A percentile compares a stretch with the other conserved stretches of the same genome.
Evolutionary conservation across 2,329 filamentous ascomycete genomes (phyloP).

Genomic region (Trichoderma lentiforme): DNA sequence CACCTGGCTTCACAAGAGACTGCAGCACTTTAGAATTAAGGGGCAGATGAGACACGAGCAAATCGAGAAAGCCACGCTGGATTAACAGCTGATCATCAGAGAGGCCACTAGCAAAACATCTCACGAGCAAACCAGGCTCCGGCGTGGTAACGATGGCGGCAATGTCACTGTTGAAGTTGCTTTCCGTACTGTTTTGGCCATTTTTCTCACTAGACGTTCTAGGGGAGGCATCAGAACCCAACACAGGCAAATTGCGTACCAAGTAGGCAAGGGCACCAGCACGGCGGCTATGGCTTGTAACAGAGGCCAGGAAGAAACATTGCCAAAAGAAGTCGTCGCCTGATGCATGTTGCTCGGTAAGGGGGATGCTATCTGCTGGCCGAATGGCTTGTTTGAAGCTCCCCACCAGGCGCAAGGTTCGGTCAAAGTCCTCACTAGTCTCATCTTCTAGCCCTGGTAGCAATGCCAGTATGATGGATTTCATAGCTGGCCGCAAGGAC

Average conservation of each 20-base stretch:
- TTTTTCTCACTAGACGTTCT: conserved; percentile 12
- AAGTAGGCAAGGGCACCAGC: conserved; percentile 87
- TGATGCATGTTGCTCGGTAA: conserved; percentile 51
- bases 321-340: conserved; percentile 96
- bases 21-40: conserved; percentile 80
- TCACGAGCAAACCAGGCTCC: conserved; percentile 84
- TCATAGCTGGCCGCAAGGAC: conserved; percentile 80
- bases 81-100: conserved; percentile 85
- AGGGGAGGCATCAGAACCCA: conserved; percentile 24
- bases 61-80: conserved; percentile 88
- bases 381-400: conserved; percentile 69
- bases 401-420: conserved; percentile 74
- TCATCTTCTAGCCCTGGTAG: conserved; percentile 93
- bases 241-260: conserved; percentile 65
- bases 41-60: conserved; percentile 86
- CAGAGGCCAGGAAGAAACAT: conserved; percentile 89
- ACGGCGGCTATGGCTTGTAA: conserved; percentile 81
- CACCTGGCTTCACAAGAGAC: conserved; percentile 64
- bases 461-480: conserved; percentile 83
- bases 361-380: conserved; percentile 47
- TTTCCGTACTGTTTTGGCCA: conserved; percentile 15
- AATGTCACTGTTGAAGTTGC: conserved; percentile 46
- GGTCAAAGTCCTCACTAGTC: conserved; percentile 94
- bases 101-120: conserved; percentile 88
- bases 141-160: conserved; percentile 73